phyloP scores from a whole-genome alignment of 177 flowering plant species.

The Vitis hybrid region DNA sequence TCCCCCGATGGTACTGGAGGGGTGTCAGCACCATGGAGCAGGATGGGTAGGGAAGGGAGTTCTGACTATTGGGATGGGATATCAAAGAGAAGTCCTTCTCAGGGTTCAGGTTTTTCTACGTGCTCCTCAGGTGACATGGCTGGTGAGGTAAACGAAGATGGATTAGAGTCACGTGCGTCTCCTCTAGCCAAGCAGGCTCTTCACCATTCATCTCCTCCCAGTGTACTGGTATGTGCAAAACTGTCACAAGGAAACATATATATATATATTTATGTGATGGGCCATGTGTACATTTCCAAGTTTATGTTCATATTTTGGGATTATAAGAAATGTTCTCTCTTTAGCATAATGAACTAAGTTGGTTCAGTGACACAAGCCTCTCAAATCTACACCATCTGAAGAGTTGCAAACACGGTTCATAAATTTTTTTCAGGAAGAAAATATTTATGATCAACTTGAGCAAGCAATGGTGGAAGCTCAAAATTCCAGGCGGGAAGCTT shows the following conservation, averaged over 20 bases:
- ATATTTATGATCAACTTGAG: conserved; percentile 44
- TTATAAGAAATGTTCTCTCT: background rate
- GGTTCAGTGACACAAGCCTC: background rate
- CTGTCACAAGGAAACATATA: background rate
- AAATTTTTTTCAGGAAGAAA: conserved; percentile 38
- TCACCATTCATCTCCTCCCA: conserved; percentile 29
- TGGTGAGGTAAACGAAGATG: conserved; percentile 27
- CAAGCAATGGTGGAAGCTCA: conserved; percentile 56
- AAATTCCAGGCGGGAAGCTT: conserved; percentile 48
- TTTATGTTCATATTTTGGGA: background rate
- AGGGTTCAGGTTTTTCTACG: conserved; percentile 26
- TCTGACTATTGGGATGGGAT: conserved; percentile 25
- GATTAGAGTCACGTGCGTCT: background rate
- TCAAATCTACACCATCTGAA: background rate
- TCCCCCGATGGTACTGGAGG: conserved; percentile 19
- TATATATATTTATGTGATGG: background rate
- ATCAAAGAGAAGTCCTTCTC: conserved; percentile 31
- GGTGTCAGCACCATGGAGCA: conserved; percentile 21
- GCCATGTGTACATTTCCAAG: background rate
- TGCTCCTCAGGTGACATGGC: conserved; percentile 34
- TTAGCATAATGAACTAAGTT: background rate
- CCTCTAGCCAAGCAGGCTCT: conserved; percentile 17
- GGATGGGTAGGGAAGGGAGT: conserved; percentile 21
- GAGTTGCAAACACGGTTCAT: conserved; percentile 9
- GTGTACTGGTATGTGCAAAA: conserved; percentile 41